Evolutionary conservation across 139 green algal species (phyloP), one percentile per base, ranked within the genome.

Genomic region (Micromonas commoda): DNA sequence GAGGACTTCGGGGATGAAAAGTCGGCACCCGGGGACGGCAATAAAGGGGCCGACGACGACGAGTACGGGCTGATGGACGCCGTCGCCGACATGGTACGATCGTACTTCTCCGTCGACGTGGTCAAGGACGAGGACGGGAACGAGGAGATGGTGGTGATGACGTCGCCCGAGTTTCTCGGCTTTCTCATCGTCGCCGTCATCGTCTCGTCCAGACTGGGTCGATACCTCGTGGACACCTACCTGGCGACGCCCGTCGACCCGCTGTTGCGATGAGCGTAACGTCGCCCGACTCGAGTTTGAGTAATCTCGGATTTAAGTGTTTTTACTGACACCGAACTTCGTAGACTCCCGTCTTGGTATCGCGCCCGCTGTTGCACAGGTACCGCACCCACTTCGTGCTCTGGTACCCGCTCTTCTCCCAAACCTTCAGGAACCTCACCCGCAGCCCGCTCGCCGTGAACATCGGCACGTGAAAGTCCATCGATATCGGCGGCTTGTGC

Each of bases 351-450:
- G 16, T 45, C 26, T 57, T 64, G 23, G 45, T 57, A 16, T 75
- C 37, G 1, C 68, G 2, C 35, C 94, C 94, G 16, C 86, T 90
- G 57, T 92, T 91, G 78, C 82, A 90, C 28, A 97, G 80, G 82
- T 97, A 97, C 23, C 94, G 88, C 64, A 98, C 93, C 93, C 91
- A 97, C 78, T 93, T 93, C 71, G 94, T 90, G 39, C 92, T 87
- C 35, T 83, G 64, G 64, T 84, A 87, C 0, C 78, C 78, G 19
- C 71, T 81, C 72, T 82, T 86, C 65, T 86, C 81, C 84, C 72
- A 82, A 5, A 97, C 94, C 68, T 94, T 93, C 23, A 98, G 85
- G 84, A 96, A 98, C 54, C 91, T 84, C 57, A 98, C 90, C 0
- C 90, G 85, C 72, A 98, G 81, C 3, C 91, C 93, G 34, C 78